phyloP scores from a whole-genome alignment of 345 rosid species.

The Lenwebbia sp. region DNA sequence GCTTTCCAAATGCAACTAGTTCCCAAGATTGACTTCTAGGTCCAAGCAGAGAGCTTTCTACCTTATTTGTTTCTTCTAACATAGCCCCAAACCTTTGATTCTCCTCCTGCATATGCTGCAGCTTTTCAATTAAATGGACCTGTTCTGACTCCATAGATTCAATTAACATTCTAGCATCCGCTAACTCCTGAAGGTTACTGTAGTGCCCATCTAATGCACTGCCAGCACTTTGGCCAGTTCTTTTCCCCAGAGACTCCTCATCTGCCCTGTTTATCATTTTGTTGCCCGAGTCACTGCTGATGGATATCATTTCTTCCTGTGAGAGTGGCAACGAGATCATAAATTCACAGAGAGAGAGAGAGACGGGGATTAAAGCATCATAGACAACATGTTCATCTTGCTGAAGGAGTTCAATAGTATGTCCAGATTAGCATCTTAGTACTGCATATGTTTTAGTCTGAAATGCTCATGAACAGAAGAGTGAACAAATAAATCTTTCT shows the following conservation, averaged over 20 bases:
- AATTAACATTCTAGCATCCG: constrained; percentile 21
- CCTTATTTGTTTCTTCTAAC: constrained; percentile 19
- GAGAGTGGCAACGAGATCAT: constrained; percentile 2
- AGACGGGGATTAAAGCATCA: background rate
- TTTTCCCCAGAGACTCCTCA: constrained; percentile 13
- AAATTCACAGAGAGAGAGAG: background rate
- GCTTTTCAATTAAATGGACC: constrained; percentile 24
- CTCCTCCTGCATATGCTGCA: constrained; percentile 34
- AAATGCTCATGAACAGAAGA: background rate
- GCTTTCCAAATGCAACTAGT: constrained; percentile 7
- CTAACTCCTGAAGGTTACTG: constrained; percentile 19
- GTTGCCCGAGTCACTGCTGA: constrained; percentile 28
- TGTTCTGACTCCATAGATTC: constrained; percentile 31
- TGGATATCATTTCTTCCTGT: constrained; percentile 46
- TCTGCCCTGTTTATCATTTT: constrained; percentile 23
- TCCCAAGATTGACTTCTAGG: constrained; percentile 11
- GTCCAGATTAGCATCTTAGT: background rate
- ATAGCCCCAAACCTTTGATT: constrained; percentile 25
- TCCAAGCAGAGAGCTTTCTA: constrained; percentile 17
- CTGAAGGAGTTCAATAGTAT: background rate
- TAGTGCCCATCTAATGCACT: constrained; percentile 13
- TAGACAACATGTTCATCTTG: background rate
- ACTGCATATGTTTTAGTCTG: background rate
- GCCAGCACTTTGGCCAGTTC: constrained; percentile 11
- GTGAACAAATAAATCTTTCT: background rate